Percentiles rank a stretch among this genome's conserved stretches.
phyloP scores from a whole-genome alignment of 371 early-diverging fungal species.

The Mortierella sp. region DNA sequence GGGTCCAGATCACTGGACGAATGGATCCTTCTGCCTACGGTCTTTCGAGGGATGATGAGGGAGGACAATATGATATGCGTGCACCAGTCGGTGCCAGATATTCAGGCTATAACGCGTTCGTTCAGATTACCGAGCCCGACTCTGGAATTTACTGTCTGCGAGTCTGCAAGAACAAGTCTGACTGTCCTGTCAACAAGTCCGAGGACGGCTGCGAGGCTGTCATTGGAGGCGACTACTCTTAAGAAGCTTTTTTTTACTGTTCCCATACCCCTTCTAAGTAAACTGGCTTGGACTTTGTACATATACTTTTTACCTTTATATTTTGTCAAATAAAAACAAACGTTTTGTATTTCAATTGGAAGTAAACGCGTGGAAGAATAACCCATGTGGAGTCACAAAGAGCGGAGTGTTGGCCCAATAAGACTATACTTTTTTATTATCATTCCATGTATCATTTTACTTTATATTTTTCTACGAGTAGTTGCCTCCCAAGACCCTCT shows the following conservation, averaged over 20 bases:
- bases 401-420: too few species aligned
- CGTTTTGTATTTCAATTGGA: background rate
- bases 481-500: slow-evolving; percentile 23
- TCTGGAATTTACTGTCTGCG: slow-evolving; percentile 64
- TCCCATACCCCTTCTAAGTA: background rate
- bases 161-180: slow-evolving; percentile 60
- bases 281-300: background rate
- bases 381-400: too few species aligned
- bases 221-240: slow-evolving; percentile 29
- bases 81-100: slow-evolving; percentile 54
- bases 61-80: slow-evolving; percentile 60
- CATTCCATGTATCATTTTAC: background rate
- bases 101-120: slow-evolving; percentile 33
- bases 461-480: slow-evolving; percentile 19
- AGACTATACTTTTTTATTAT: too few species aligned
- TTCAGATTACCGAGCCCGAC: slow-evolving; percentile 66
- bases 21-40: background rate
- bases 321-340: background rate
- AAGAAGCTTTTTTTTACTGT: background rate
- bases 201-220: slow-evolving; percentile 23
- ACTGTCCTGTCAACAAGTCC: slow-evolving; percentile 35
- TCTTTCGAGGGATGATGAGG: background rate
- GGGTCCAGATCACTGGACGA: slow-evolving; percentile 8
- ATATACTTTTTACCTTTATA: background rate
- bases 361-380: background rate